Evolutionary conservation across 805 yeast genomes (phyloP), one percentile per base, ranked within the genome.

Genomic region (Wickerhamiella azymoides): DNA sequence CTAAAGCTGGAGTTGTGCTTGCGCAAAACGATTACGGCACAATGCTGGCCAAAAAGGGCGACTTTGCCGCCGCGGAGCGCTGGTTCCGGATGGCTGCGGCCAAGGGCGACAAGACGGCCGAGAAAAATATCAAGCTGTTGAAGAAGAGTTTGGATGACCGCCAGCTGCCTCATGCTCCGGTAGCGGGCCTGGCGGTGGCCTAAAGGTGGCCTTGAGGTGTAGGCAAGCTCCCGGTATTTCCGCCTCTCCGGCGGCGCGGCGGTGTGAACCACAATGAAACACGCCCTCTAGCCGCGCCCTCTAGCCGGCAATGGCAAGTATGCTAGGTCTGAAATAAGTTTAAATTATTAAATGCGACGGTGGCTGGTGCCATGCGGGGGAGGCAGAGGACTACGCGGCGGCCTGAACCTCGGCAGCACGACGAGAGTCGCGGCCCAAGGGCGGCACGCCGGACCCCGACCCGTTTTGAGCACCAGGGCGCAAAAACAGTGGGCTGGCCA

Each of bases 401-500:
- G 25, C 24, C 38, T 35, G 13, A 11, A 4, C 5, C n/a, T 19
- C 18, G 13, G 10, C 63, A 49, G 26, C 25, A 21, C 30, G 13
- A 19, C 83, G 71, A 5, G 86, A 85, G 57, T 83, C 92, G 59
- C 92, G 73, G 52, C 80, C 88, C 40, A 82, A 62, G 0, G 92
- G 92, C 2, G 93, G 93, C 3, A 82, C 75, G 18, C 74, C 76
- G 6, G 24, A 21, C 4, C 24, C 24, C 4, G 24, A 21, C 4
- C 24, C 24, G 6, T 21, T 21, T 4, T 4, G 7, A 21, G 24
- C 7, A 21, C 7, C 11, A 5, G 75, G 71, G 17, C 48, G 47
- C 8, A 76, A 70, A 0, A 95, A 96, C 13, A 88, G 81, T 1
- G 94, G 80, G 21, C 96, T 94, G 74, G 89, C 85, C 45, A 92